These are phyloP conservation scores for Astragalus membranaceus DNA, from an alignment of 306 rosid species.

Conservation along the genomic window DNA sequence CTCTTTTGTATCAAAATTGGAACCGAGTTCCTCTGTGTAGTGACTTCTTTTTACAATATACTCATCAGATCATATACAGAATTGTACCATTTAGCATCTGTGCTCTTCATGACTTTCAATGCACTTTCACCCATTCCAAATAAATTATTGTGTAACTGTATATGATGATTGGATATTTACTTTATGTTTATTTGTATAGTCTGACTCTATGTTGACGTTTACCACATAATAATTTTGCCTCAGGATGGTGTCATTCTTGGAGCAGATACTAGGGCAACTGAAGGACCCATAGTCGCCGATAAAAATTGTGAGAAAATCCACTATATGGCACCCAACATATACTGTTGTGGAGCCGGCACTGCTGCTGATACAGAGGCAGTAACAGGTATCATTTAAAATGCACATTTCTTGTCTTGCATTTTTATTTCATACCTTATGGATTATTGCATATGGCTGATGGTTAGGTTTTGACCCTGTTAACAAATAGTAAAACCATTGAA, in stretches of 20 bases:
- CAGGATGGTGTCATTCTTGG: no score
- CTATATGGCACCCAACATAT: no score
- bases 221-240: no score
- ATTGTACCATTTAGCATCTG: not conserved
- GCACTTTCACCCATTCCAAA: not conserved
- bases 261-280: no score
- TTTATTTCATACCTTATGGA: not conserved
- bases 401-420: not conserved
- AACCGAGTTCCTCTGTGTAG: not conserved
- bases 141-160: not conserved
- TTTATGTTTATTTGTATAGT: no score
- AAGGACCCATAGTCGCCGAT: no score
- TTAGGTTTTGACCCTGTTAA: not conserved
- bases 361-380: constrained; percentile 99
- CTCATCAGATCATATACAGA: not conserved
- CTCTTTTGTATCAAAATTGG: not conserved
- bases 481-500: not conserved
- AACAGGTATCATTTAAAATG: constrained; percentile 52
- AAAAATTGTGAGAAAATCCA: no score
- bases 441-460: not conserved
- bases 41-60: not conserved
- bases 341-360: constrained; percentile 98
- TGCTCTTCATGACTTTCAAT: constrained; percentile 1
- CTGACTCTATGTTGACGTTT: no score
- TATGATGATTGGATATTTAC: not conserved